These are phyloP conservation scores for Aphanomyces euteiches DNA, from an alignment of 352 stramenopile genomes.

Conservation along the genomic window DNA sequence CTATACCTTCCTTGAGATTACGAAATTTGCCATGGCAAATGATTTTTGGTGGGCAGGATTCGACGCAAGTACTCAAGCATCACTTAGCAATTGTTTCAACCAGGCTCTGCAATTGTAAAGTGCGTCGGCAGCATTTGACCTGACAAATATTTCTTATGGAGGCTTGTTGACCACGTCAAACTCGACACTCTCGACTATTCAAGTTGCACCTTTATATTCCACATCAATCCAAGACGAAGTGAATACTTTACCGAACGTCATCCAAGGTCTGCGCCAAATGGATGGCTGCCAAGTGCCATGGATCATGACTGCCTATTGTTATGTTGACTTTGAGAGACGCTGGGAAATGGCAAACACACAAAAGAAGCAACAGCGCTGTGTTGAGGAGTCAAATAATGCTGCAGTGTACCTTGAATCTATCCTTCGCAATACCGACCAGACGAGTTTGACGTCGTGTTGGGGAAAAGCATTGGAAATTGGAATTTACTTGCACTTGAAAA, in stretches of 20 bases:
- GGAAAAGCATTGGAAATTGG: conserved; percentile 2
- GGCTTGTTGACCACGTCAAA: too few relatives aligned
- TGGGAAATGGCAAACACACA: conserved; percentile 17
- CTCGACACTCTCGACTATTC: neutral
- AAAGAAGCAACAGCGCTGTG: conserved; percentile 5
- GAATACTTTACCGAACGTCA: conserved; percentile 13
- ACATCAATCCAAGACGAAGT: conserved; percentile 19
- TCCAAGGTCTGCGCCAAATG: conserved; percentile 15
- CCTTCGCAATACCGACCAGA: conserved; percentile 20
- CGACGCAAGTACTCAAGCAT: too few relatives aligned
- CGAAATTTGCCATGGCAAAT: conserved; percentile 2
- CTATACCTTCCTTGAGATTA: conserved; percentile 10
- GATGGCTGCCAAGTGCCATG: conserved; percentile 19
- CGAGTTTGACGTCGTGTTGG: conserved; percentile 9
- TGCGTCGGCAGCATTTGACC: too few relatives aligned
- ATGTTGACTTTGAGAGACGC: conserved; percentile 12
- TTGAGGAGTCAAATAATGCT: neutral
- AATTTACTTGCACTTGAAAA: neutral
- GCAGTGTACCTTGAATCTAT: conserved; percentile 26
- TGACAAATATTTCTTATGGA: too few relatives aligned
- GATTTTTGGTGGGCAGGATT: conserved; percentile 22
- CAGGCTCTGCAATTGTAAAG: too few relatives aligned
- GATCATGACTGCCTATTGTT: conserved; percentile 26
- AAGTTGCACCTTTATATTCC: conserved; percentile 15
- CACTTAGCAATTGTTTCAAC: too few relatives aligned